Evolutionary conservation across 140 eudicot species (phyloP).

Genomic region (Bidens hawaiensis): DNA sequence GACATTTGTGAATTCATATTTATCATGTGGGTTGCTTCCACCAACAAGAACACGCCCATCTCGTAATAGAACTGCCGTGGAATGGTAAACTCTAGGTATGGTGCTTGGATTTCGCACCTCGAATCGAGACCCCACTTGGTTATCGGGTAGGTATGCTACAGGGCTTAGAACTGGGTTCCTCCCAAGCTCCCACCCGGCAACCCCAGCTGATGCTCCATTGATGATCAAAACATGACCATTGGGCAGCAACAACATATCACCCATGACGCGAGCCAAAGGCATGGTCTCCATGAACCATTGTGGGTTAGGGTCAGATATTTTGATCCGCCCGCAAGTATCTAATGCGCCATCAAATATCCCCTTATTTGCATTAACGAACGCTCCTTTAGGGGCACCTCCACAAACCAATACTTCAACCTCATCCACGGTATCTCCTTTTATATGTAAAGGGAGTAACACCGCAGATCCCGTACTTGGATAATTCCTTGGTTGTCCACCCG

Average conservation of each 20-base stretch:
- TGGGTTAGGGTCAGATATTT: constrained; percentile 47
- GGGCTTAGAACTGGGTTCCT: constrained; percentile 50
- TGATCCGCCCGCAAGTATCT: constrained; percentile 56
- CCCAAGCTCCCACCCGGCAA: constrained; percentile 59
- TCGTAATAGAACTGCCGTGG: constrained; percentile 44
- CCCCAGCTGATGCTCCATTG: constrained; percentile 54
- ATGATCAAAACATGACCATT: constrained; percentile 50
- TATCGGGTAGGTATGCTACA: constrained; percentile 41
- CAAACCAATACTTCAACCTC: constrained; percentile 62
- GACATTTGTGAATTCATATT: constrained; percentile 41
- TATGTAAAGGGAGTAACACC: constrained; percentile 49
- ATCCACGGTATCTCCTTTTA: background rate
- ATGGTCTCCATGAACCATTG: constrained; percentile 69
- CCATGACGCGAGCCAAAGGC: constrained; percentile 69
- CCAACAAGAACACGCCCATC: constrained; percentile 75
- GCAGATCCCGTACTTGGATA: constrained; percentile 79
- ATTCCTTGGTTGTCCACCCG: constrained; percentile 58
- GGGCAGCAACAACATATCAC: constrained; percentile 69
- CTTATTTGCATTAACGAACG: constrained; percentile 30
- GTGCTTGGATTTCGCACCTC: constrained; percentile 41
- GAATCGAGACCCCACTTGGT: constrained; percentile 43
- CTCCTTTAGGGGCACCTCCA: constrained; percentile 68
- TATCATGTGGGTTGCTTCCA: constrained; percentile 64
- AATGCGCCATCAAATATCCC: constrained; percentile 39
- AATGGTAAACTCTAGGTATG: constrained; percentile 64